phyloP scores from a whole-genome alignment of 257 asterid species.

The Phtheirospermum japonicum region DNA sequence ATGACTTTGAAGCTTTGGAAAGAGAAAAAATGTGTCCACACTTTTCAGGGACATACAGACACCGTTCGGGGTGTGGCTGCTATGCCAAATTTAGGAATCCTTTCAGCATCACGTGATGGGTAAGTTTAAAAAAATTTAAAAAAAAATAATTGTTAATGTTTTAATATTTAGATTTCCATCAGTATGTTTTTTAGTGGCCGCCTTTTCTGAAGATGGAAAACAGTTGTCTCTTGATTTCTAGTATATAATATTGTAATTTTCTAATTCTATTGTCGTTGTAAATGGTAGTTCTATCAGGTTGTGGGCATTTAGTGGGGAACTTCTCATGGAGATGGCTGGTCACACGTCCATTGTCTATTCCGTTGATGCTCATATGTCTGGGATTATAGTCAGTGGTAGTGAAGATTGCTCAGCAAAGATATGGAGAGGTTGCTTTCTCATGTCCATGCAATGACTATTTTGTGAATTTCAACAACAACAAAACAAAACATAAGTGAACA shows the following conservation, averaged over 20 bases:
- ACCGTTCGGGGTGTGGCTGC: constrained; percentile 89
- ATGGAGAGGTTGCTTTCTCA: constrained; percentile 76
- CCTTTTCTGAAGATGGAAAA: constrained; percentile 9
- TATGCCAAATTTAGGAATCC: constrained; percentile 79
- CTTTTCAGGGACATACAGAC: constrained; percentile 90
- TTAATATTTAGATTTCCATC: constrained; percentile 7
- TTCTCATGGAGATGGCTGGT: constrained; percentile 93
- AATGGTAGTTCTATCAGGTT: constrained; percentile 76
- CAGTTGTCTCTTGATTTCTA: neutral
- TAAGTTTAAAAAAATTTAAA: no score
- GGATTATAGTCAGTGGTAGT: constrained; percentile 91
- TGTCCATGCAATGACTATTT: constrained; percentile 13
- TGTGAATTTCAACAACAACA: constrained; percentile 3
- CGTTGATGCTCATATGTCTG: constrained; percentile 84
- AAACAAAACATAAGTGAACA: neutral
- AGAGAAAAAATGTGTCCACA: constrained; percentile 66
- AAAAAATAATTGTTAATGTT: constrained; percentile 1
- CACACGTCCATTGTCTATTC: constrained; percentile 91
- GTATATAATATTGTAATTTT: constrained; percentile 1
- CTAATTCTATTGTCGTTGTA: constrained; percentile 31
- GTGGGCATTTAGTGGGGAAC: constrained; percentile 86
- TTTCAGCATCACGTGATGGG: constrained; percentile 99
- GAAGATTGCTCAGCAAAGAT: constrained; percentile 91
- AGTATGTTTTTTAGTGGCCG: neutral
- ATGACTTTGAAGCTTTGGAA: constrained; percentile 90